Evolutionary conservation across 1,284 basidiomycete species (phyloP), one percentile per base, ranked within the genome.

Genomic region (Puccinia triticina): DNA sequence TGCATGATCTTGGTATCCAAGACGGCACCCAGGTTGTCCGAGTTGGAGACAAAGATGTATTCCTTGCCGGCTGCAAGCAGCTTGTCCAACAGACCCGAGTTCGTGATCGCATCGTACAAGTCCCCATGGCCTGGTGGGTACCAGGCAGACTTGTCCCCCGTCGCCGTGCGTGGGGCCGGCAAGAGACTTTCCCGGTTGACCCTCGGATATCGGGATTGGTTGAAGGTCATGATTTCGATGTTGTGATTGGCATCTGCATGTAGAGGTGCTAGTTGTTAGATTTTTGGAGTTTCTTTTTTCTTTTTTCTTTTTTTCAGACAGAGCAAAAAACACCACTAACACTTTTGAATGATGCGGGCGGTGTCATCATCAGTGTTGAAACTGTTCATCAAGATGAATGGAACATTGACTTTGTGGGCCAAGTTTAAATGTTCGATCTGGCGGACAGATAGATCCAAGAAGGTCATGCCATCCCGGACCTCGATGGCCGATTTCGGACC

Each of bases 111-210:
- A 84, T 96, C 96, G 90, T 94, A 97, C 84, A 97, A 88, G 87
- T 99, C 97, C 88, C 97, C 97, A 90, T 99, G 97, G 87, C 97
- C 97, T 76, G 97, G 97, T 83, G 97, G 97, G 90, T 97, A 98
- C 96, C 96, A 99, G 89, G 93, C 90, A 88, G 92, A 92, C 91
- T 99, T 98, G 90, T 98, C 94, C 85, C 94, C 93, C 84, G 92
- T 92, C 18, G 93, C 94, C 77, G 90, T 90, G 87, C 92, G 92
- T 48, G 96, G 95, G 88, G 92, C 93, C 34, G 96, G 96, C 37
- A 98, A 90, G 84, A 97, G 91, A 55, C 92, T 92, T 89, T 98
- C 96, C 89, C 96, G 96, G 90, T 91, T 93, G 88, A 99, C 96
- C 87, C 97, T 93, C 34, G 97, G 97, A 89, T 98, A 98, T 84